These are phyloP conservation scores for Murraya koenigii DNA, from an alignment of 345 rosid genomes.

Conservation along the genomic window DNA sequence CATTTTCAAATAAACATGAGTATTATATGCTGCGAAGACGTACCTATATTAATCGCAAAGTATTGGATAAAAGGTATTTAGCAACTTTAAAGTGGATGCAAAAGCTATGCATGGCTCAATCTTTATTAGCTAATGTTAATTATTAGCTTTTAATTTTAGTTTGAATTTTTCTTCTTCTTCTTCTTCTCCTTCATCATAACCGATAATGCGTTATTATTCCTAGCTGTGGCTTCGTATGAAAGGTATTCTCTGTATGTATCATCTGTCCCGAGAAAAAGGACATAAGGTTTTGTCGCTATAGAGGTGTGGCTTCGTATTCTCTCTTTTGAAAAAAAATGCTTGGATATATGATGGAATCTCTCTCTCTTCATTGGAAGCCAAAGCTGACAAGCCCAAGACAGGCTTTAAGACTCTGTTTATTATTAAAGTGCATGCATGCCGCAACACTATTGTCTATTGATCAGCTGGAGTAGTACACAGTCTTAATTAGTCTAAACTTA, in stretches of 20 bases:
- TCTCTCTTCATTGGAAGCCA: neutral
- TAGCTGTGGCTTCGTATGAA: neutral
- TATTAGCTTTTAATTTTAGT: neutral
- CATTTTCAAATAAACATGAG: neutral
- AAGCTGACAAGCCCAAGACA: slow-evolving; percentile 13
- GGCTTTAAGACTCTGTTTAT: slow-evolving; percentile 1
- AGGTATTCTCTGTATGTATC: neutral
- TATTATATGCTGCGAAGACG: neutral
- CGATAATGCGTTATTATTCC: neutral
- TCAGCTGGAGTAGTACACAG: no score
- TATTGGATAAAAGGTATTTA: neutral
- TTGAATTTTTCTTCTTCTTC: neutral
- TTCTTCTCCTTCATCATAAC: no score
- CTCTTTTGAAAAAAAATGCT: slow-evolving; percentile 7
- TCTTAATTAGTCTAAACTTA: no score
- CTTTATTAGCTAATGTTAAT: neutral
- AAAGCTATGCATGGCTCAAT: neutral
- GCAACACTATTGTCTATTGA: neutral
- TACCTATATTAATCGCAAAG: neutral
- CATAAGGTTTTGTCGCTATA: neutral
- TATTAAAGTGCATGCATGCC: neutral
- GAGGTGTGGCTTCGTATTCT: neutral
- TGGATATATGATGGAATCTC: neutral
- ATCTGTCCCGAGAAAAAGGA: neutral
- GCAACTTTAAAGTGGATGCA: slow-evolving; percentile 1